Percentiles rank a stretch among this genome's conserved stretches.
phyloP scores from a whole-genome alignment of 164 flowering plant species.

The Vitis cinerea region DNA sequence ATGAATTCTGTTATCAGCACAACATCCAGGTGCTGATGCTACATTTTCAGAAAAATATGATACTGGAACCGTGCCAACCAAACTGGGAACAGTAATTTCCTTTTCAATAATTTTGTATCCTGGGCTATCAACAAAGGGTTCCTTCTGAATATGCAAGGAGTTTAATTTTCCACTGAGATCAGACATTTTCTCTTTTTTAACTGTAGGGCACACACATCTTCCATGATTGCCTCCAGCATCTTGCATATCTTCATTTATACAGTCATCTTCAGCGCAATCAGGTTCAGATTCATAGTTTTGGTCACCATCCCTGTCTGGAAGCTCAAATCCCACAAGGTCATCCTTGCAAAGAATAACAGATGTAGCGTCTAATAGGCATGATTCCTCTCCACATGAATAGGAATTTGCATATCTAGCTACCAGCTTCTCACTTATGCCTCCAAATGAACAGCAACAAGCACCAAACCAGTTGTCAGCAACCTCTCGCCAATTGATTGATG shows the following conservation, averaged over 20 bases:
- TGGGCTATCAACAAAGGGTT: constrained; percentile 4
- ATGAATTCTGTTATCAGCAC: constrained; percentile 13
- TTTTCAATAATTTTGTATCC: constrained; percentile 9
- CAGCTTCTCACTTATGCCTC: constrained; percentile 87
- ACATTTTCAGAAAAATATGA: constrained; percentile 20
- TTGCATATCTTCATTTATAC: constrained; percentile 7
- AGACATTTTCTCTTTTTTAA: constrained; percentile 7
- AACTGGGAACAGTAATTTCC: constrained; percentile 12
- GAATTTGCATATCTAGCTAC: constrained; percentile 59
- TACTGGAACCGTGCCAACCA: constrained; percentile 11
- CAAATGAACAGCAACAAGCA: constrained; percentile 92
- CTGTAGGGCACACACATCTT: constrained; percentile 4
- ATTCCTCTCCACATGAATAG: constrained; percentile 49
- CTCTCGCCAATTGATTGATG: constrained; percentile 90
- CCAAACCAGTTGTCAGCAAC: constrained; percentile 99
- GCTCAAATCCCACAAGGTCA: constrained; percentile 49
- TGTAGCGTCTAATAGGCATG: constrained; percentile 59
- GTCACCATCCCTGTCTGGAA: constrained; percentile 23
- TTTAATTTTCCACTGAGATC: constrained; percentile 11
- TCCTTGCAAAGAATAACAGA: constrained; percentile 63
- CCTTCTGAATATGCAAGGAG: constrained; percentile 9
- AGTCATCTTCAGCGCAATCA: constrained; percentile 12
- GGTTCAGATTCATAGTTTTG: constrained; percentile 8
- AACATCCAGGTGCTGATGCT: constrained; percentile 25
- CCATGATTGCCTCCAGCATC: constrained; percentile 16